phyloP scores from a whole-genome alignment of 2,329 filamentous ascomycete species.

The Clonostachys sp. region DNA sequence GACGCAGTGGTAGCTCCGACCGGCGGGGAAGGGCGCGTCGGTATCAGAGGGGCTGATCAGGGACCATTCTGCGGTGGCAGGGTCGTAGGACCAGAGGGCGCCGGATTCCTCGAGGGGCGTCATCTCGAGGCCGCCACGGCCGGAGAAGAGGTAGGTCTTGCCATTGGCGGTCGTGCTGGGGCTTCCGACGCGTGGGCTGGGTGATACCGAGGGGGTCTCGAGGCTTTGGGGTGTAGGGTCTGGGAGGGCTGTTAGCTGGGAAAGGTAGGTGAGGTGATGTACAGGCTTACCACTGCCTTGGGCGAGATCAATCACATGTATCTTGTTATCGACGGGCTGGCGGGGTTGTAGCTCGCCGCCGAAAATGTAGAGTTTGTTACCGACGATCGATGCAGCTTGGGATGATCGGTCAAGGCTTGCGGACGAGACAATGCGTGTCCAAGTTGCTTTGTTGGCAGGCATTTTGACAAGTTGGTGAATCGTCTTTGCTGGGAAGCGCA shows the following conservation, averaged over 20 bases:
- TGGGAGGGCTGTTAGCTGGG: background rate
- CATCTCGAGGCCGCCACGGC: constrained; percentile 57
- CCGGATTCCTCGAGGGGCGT: constrained; percentile 54
- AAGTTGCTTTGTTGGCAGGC: constrained; percentile 3
- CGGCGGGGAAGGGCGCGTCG: constrained; percentile 29
- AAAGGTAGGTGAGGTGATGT: too few species aligned
- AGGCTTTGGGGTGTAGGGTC: constrained; percentile 9
- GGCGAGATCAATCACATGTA: constrained; percentile 31
- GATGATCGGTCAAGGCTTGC: constrained; percentile 42
- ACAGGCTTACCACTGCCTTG: background rate
- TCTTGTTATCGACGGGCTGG: constrained; percentile 42
- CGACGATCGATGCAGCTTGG: constrained; percentile 35
- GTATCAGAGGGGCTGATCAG: constrained; percentile 29
- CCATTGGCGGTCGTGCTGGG: constrained; percentile 37
- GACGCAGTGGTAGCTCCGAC: constrained; percentile 53
- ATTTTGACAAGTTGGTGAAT: too few species aligned
- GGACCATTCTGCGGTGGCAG: constrained; percentile 34
- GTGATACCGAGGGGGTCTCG: constrained; percentile 17
- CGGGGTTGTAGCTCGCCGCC: constrained; percentile 46
- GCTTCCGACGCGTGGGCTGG: constrained; percentile 51
- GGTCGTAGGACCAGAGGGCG: constrained; percentile 49
- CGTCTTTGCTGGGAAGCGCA: too few species aligned
- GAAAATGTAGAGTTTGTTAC: constrained; percentile 35
- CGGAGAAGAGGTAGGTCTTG: constrained; percentile 57
- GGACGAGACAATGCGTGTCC: constrained; percentile 15